Evolutionary conservation across 495 filamentous ascomycete genomes (phyloP), one percentile per base, ranked within the genome.

Genomic region (Bryoglossum gracile): DNA sequence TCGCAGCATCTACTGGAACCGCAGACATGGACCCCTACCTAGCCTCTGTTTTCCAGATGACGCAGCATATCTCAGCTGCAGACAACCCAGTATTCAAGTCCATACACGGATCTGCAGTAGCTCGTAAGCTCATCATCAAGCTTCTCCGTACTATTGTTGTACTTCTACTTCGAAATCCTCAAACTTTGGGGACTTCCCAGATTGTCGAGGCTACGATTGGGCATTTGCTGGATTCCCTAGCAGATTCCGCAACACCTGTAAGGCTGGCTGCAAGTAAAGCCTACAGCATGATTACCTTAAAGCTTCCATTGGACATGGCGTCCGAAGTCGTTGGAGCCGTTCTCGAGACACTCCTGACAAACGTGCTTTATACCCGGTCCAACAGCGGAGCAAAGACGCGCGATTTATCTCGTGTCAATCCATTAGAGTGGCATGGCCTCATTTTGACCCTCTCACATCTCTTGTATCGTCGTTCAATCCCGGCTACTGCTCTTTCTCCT

Each of bases 191-290:
- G 24, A 57, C 73, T 8, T 75, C 75, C 16, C 73, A 71, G 32
- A 59, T 73, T 13, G 63, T 94, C n/a, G 87, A 95, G 59, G 75
- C 82, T 38, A 80, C 83, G 13, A 83, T 99, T 51, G 81, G 80
- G 21, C 73, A 80, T 43, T 62, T 89, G 3, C 72, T 97, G 4
- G 74, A 78, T 22, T 68, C 67, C 8, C 65, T 91, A 1, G 78
- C 76, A 8, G 90, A 97, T 58, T 84, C 86, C 48, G 88, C 95
- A 55, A 96, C 90, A 0, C 84, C 86, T 5, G 87, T 97, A 23
- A 74, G 92, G 30, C 78, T 94, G 62, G 84, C 91, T 26, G 86
- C 91, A 8, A 94, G 88, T 65, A 99, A 99, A 66, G 84, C 89
- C 11, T 75, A 97, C 39, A 94, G 87, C 53, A 75, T 94, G 22